Evolutionary conservation across 140 eudicot species (phyloP), one percentile per base, ranked within the genome.

Genomic region (Ambrosia hybrid): DNA sequence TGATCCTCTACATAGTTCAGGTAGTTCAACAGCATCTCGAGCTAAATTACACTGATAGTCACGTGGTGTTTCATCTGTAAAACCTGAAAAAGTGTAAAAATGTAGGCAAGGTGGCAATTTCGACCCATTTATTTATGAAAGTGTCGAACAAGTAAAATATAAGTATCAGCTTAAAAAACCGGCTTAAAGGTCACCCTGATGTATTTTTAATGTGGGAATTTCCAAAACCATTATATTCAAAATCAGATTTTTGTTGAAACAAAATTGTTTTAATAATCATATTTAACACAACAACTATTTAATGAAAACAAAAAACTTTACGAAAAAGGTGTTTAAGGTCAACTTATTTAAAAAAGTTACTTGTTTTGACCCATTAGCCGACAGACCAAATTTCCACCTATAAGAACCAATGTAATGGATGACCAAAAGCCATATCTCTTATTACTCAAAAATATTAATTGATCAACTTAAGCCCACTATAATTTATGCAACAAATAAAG

Each of bases 1-100:
- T 21, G 97, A 89, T 80, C 97, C 97, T 81, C 86, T 83, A 82
- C 94, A 89, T 68, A 91, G 77, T 76, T 91, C 97, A 68, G 97
- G 96, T 71, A 96, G 79, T 79, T 86, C 97, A 78, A 89, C 96
- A 70, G 94, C 97, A 83, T 91, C 97, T 83, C 97, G 96, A 43
- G 90, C 97, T 58, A 91, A 70, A 81, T 91, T 91, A 85, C 97
- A 88, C 55, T 88, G 96, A 81, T 91, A 91, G 68, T 91, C 97
- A 68, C 85, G 91, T 2, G 97, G 97, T 9, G 97, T 88, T 74
- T 86, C 97, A 84, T 91, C 96, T 1, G 97, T 86, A 73, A 78
- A 85, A 34, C 97, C 97, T 88, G 89, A 62, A 77, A 82, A 57
- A 70, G 51, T n/a, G 60, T 55, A 73, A 21, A 57, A 34, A n/a